Percentiles rank a stretch among this genome's conserved stretches.
Evolutionary conservation across 345 rosid genomes (phyloP).

Genomic region (Eucalyptus coolabah): DNA sequence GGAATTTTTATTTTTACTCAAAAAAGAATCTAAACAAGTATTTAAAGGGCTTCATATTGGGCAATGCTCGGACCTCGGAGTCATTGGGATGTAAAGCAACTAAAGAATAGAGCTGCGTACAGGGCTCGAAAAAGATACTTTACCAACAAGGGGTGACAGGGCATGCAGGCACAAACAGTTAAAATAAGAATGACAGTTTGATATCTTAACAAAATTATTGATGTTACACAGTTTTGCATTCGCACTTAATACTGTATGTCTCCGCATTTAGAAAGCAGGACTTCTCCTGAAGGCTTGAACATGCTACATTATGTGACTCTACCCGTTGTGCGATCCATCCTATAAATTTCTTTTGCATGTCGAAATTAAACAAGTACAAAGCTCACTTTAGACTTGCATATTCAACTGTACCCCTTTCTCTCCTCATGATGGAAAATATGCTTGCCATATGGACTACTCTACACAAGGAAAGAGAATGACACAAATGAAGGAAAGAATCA

Average conservation of each 20-base stretch:
- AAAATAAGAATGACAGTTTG: background rate
- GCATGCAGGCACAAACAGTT: too few species aligned
- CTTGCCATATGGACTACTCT: background rate
- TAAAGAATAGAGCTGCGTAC: too few species aligned
- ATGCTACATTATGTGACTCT: background rate
- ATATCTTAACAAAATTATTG: background rate
- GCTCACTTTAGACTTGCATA: background rate
- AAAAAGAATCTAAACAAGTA: too few species aligned
- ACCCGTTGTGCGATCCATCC: too few species aligned
- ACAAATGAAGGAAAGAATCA: background rate
- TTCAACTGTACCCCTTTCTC: background rate
- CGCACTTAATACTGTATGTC: background rate
- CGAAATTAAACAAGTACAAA: too few species aligned
- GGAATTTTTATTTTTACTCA: accelerated
- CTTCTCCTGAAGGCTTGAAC: background rate
- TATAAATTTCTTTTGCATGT: too few species aligned
- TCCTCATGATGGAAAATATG: background rate
- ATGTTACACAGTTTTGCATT: background rate
- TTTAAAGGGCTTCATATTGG: too few species aligned
- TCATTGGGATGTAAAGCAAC: too few species aligned
- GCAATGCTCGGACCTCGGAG: too few species aligned
- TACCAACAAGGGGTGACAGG: too few species aligned
- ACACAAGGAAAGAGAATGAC: background rate
- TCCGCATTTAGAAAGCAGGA: background rate
- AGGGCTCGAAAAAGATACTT: too few species aligned